Base-by-base conservation (phyloP, 1,139 yeast species). In the Yamadazyma siamensis region DNA sequence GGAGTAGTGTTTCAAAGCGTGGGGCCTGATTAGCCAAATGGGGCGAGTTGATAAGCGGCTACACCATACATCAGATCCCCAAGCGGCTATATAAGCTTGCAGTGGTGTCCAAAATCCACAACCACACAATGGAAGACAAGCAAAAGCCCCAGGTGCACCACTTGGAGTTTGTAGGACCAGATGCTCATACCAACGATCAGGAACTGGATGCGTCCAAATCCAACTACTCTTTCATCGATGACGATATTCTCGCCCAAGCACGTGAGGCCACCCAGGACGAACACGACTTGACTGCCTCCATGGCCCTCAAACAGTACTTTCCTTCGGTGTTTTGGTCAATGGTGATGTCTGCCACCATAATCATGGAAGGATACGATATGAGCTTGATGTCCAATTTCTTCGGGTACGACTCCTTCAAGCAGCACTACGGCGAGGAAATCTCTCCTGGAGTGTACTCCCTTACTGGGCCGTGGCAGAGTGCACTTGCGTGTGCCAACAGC, bases 291-390 rank as follows among this genome's bases (percentile, higher is more conserved):
- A 32, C 47, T 7, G 41, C 42, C 21, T 31, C 27, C 10, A 43
- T 40, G 16, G 52, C 50, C 24, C 18, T 49, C 8, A 33, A 21
- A 19, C 37, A 35, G 13, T 31, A 34, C 14, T 62, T 57, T 10
- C 56, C 52, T 33, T 71, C 75, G n/a, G 61, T 61, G 23, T 38
- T 63, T 38, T 71, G 76, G 75, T 62, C 73, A 4, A 37, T 65
- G 28, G 46, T 69, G 27, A 52, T 70, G 39, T 57, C 70, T 3
- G 44, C 60, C 9, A 61, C 65, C 16, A 54, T 71, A 15, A 23
- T 23, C 15, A 69, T 69, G 75, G 71, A 62, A 36, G 77, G 77
- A 19, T 71, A 66, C 43, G 77, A 71, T 42, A 52, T 57, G 21
- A 53, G 50, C 29, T 51, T 71, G 35, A 48, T 69, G 36, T 41